Evolutionary conservation across 2,329 filamentous ascomycete species (phyloP).

Genomic region (Pyrenophora seminiperda): DNA sequence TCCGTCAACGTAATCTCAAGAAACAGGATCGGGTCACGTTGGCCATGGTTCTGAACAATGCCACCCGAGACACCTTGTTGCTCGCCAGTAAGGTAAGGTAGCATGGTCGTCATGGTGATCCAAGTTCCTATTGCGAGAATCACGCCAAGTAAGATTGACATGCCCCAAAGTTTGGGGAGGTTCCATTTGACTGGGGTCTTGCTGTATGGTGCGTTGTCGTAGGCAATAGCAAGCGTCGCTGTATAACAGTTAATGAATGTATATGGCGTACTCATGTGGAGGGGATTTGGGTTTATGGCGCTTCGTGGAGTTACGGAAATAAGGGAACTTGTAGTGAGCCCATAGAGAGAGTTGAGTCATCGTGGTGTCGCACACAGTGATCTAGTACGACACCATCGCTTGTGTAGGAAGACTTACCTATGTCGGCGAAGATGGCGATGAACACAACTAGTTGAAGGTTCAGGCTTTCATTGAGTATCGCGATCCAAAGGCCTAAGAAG

Average conservation of each 20-base stretch:
- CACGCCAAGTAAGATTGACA: constrained; percentile 81
- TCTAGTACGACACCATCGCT: too few species aligned
- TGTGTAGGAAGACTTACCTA: constrained; percentile 45
- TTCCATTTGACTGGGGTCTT: constrained; percentile 93
- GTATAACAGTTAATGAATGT: neutral
- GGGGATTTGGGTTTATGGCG: too few species aligned
- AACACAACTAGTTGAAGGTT: constrained; percentile 90
- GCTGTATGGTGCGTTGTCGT: constrained; percentile 89
- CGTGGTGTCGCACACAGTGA: too few species aligned
- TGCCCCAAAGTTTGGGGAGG: constrained; percentile 90
- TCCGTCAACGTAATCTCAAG: constrained; percentile 88
- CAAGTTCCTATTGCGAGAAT: constrained; percentile 83
- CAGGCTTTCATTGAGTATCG: constrained; percentile 80
- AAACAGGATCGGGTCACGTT: constrained; percentile 81
- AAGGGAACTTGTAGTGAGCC: too few species aligned
- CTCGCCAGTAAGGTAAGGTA: constrained; percentile 51
- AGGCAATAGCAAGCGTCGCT: constrained; percentile 88
- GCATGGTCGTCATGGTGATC: constrained; percentile 88
- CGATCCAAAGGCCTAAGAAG: constrained; percentile 90
- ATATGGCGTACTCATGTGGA: too few species aligned
- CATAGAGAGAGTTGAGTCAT: too few species aligned
- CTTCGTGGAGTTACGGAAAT: too few species aligned
- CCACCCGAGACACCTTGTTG: constrained; percentile 69
- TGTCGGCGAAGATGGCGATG: constrained; percentile 93
- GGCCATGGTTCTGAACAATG: constrained; percentile 89